These are phyloP conservation scores for Xylariaceae sp. DNA, from an alignment of 2,329 filamentous ascomycete species.

Conservation along the genomic window DNA sequence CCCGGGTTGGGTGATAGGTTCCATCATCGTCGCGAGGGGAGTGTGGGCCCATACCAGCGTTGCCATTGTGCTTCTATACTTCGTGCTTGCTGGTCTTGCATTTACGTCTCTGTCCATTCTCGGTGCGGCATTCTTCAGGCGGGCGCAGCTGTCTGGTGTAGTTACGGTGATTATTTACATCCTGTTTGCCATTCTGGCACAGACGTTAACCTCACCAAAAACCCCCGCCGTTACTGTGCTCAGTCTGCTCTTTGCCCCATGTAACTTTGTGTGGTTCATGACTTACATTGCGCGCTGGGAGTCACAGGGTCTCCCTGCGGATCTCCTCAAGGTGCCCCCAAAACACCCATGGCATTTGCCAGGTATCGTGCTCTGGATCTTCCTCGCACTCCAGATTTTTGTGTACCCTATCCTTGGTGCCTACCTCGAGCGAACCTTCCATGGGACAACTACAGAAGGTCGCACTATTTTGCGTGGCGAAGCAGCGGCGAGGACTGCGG, in stretches of 20 bases:
- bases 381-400: constrained; percentile 71
- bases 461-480: constrained; percentile 46
- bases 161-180: constrained; percentile 67
- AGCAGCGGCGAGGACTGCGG: constrained; percentile 23
- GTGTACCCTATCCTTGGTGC: constrained; percentile 72
- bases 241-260: constrained; percentile 75
- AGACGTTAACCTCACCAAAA: constrained; percentile 59
- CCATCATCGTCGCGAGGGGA: constrained; percentile 55
- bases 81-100: constrained; percentile 70
- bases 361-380: constrained; percentile 71
- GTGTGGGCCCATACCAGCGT: constrained; percentile 61
- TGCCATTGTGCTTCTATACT: constrained; percentile 65
- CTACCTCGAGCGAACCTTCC: constrained; percentile 65
- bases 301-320: constrained; percentile 50
- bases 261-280: constrained; percentile 80
- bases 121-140: constrained; percentile 77
- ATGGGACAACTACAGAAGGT: constrained; percentile 64
- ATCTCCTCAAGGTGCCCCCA: constrained; percentile 59
- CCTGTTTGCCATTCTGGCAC: constrained; percentile 74
- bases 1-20: constrained; percentile 77
- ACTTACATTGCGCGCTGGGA: constrained; percentile 75
- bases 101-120: constrained; percentile 76
- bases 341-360: constrained; percentile 60
- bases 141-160: constrained; percentile 82
- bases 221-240: constrained; percentile 64